Evolutionary conservation across 257 asterid species (phyloP).

Genomic region (Gynochthodes officinalis): DNA sequence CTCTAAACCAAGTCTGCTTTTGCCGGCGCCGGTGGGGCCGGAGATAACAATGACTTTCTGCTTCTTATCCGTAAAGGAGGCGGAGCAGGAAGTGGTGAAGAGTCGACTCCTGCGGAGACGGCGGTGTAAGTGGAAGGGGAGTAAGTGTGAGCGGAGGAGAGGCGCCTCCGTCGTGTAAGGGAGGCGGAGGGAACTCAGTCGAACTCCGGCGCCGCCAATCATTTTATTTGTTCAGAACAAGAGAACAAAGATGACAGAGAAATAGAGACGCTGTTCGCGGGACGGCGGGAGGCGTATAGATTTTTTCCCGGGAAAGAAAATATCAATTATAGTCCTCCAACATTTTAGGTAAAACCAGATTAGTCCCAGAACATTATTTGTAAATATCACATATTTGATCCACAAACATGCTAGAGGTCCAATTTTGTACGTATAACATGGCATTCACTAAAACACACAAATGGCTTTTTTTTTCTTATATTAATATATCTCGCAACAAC

Average conservation of each 20-base stretch:
- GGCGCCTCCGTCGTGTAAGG: constrained; percentile 33
- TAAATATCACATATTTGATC: too few relatives aligned
- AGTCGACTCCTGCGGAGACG: constrained; percentile 24
- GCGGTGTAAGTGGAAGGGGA: constrained; percentile 23
- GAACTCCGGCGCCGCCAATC: constrained; percentile 24
- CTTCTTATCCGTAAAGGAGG: constrained; percentile 27
- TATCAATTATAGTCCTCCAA: not conserved
- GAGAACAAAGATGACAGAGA: not conserved
- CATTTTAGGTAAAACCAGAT: not conserved
- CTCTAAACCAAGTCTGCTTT: constrained; percentile 82
- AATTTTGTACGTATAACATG: too few relatives aligned
- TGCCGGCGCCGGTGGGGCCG: constrained; percentile 97
- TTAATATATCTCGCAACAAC: too few relatives aligned
- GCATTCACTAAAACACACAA: too few relatives aligned
- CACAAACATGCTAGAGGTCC: too few relatives aligned
- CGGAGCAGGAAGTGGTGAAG: constrained; percentile 38
- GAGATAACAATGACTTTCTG: constrained; percentile 81
- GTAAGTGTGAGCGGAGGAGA: constrained; percentile 28
- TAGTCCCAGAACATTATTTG: not conserved
- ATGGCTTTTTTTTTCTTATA: too few relatives aligned
- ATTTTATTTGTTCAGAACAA: not conserved
- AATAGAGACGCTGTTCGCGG: not conserved
- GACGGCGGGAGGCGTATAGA: not conserved
- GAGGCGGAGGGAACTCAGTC: constrained; percentile 51
- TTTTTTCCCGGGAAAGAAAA: not conserved